Percentiles rank a stretch among this genome's conserved stretches.
phyloP scores from a whole-genome alignment of 2,329 filamentous ascomycete species.

The Paecilomyces variotii region DNA sequence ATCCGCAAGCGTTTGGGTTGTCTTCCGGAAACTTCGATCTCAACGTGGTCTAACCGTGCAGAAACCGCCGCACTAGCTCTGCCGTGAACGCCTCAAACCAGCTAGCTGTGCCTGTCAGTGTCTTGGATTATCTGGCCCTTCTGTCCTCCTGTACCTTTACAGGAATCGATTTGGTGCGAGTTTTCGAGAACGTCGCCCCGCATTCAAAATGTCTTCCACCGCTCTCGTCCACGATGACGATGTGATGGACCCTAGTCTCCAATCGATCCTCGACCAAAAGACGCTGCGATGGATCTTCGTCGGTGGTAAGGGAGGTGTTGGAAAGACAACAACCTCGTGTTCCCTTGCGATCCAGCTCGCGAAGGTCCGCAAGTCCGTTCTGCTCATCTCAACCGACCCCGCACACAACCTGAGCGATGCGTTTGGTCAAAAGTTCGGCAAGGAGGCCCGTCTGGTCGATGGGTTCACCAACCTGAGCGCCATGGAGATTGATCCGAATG shows the following conservation, averaged over 20 bases:
- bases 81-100: not conserved
- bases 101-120: not conserved
- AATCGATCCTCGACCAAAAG: conserved; percentile 91
- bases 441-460: conserved; percentile 86
- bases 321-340: conserved; percentile 99
- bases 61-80: not conserved
- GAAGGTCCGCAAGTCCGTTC: conserved; percentile 85
- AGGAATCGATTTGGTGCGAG: not conserved
- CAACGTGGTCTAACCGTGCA: not conserved
- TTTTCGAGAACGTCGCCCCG: not conserved
- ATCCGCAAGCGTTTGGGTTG: not conserved
- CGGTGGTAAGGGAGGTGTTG: conserved; percentile 94
- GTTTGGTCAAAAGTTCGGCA: conserved; percentile 98
- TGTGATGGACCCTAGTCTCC: conserved; percentile 81
- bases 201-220: conserved; percentile 29
- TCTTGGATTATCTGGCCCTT: not conserved
- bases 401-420: conserved; percentile 97
- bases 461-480: conserved; percentile 91
- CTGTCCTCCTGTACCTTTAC: not conserved
- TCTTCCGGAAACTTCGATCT: conserved; percentile 28
- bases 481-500: conserved; percentile 99
- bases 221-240: conserved; percentile 51
- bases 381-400: conserved; percentile 96
- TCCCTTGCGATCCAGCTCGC: conserved; percentile 97
- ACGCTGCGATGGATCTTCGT: conserved; percentile 98